These are phyloP conservation scores for Akebia trifoliata DNA, from an alignment of 164 flowering plant genomes.

Conservation along the genomic window DNA sequence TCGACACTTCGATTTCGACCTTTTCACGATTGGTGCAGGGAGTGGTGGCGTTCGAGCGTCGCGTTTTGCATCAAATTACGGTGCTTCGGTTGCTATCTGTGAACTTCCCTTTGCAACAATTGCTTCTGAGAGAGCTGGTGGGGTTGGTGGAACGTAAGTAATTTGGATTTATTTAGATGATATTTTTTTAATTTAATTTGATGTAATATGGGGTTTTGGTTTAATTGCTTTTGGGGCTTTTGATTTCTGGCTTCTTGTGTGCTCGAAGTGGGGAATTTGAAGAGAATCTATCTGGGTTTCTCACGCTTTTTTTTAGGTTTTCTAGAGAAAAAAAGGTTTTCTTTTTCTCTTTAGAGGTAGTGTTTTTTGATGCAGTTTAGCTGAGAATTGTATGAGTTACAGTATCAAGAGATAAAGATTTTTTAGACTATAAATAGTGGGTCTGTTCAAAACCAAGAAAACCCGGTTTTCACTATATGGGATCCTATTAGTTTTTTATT, in stretches of 20 bases:
- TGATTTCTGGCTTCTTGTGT: neutral
- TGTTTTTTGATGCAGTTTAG: no score
- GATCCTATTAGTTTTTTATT: no score
- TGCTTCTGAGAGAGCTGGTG: slow-evolving; percentile 81
- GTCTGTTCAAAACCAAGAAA: no score
- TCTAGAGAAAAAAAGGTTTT: no score
- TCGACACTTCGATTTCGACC: slow-evolving; percentile 56
- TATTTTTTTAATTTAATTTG: neutral
- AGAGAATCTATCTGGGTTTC: neutral
- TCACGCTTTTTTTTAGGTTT: no score
- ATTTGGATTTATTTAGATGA: neutral
- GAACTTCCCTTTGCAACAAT: slow-evolving; percentile 87
- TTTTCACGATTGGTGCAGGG: slow-evolving; percentile 80
- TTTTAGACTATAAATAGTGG: no score
- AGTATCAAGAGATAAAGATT: no score
- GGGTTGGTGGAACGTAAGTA: slow-evolving; percentile 95
- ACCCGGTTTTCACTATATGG: no score
- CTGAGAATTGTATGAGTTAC: no score
- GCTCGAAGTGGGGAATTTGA: no score
- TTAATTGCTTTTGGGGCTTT: neutral
- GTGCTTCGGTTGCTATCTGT: slow-evolving; percentile 77
- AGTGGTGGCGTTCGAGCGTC: slow-evolving; percentile 83
- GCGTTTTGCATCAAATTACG: slow-evolving; percentile 63
- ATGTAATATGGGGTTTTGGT: neutral
- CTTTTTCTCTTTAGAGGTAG: no score